These are phyloP conservation scores for Brassica napus DNA, from an alignment of 345 rosid genomes.

Conservation along the genomic window Da-Ae NC_063449.1:44298501-44299000, in stretches of 20 bases:
- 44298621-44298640: not conserved
- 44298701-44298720: slow-evolving; percentile 83
- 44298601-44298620: no score
- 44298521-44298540: no score
- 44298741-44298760: slow-evolving; percentile 98
- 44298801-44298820: not conserved
- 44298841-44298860: slow-evolving; percentile 68
- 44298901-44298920: slow-evolving; percentile 84
- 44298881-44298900: slow-evolving; percentile 85
- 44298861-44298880: slow-evolving; percentile 83
- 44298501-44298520: no score
- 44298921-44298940: slow-evolving; percentile 71
- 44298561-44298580: no score
- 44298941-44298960: slow-evolving; percentile 76
- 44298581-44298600: no score
- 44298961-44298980: slow-evolving; percentile 79
- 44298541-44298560: no score
- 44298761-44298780: slow-evolving; percentile 49
- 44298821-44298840: not conserved
- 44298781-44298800: not conserved
- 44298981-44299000: slow-evolving; percentile 76
- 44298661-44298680: slow-evolving; percentile 87
- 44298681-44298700: slow-evolving; percentile 96
- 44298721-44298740: slow-evolving; percentile 82
- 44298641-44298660: slow-evolving; percentile 79